Conservation (phyloP, 1,139 yeast species). For the Blastobotrys serpentis region DNA sequence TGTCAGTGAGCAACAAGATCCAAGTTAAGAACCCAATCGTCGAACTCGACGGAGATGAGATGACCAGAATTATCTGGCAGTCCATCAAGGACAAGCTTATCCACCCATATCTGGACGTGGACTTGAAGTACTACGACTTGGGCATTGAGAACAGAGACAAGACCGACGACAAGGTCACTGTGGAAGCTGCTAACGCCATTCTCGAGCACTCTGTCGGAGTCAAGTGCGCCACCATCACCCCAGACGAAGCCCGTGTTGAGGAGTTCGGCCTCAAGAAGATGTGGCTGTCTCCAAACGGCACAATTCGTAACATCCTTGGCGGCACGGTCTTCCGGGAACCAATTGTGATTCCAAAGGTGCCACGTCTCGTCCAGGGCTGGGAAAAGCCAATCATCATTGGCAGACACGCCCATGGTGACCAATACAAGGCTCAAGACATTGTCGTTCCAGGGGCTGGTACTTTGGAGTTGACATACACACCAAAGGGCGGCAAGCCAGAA, state of each 20-base stretch:
- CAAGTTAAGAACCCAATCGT: conserved; percentile 85
- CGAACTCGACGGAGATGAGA: conserved; percentile 96
- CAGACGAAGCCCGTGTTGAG: conserved; percentile 91
- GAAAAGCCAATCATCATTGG: conserved; percentile 93
- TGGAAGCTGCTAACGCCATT: conserved; percentile 89
- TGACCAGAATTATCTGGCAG: conserved; percentile 91
- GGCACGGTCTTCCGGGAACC: conserved; percentile 98
- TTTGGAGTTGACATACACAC: conserved; percentile 74
- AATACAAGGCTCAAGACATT: conserved; percentile 87
- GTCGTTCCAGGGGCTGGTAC: conserved; percentile 78
- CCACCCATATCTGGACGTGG: conserved; percentile 80
- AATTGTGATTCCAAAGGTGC: conserved; percentile 84
- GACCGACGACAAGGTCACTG: conserved; percentile 84
- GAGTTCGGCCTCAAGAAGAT: conserved; percentile 87
- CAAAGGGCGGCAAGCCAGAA: conserved; percentile 60
- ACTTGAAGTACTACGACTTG: conserved; percentile 87
- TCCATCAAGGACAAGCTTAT: conserved; percentile 74
- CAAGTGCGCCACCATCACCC: conserved; percentile 98
- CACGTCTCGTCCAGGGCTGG: conserved; percentile 91
- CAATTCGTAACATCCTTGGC: conserved; percentile 89
- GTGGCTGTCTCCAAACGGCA: conserved; percentile 98
- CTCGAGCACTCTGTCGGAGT: conserved; percentile 87
- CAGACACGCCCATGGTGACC: conserved; percentile 97
- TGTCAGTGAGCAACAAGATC: conserved; percentile 49
- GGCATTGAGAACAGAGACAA: conserved; percentile 82